phyloP scores from a whole-genome alignment of 352 stramenopile species.

The Phytophthora macrochlamydospora region DNA sequence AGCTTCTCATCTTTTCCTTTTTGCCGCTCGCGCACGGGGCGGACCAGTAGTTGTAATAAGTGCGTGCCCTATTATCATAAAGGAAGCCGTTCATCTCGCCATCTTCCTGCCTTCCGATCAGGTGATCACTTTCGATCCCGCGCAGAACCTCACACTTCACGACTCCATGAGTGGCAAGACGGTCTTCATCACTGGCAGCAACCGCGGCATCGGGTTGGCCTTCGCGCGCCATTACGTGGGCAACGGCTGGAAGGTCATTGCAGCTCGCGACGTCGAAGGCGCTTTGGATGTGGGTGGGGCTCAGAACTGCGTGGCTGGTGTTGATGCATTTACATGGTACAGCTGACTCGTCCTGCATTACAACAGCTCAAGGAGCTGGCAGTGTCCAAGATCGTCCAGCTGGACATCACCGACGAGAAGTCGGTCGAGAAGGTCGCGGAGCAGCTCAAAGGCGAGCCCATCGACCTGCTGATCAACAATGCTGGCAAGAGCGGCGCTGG shows the following conservation, averaged over 20 bases:
- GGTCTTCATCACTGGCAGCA: constrained; percentile 65
- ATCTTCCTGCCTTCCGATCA: no score
- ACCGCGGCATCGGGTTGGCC: constrained; percentile 58
- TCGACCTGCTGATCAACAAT: constrained; percentile 74
- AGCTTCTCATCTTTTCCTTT: constrained; percentile 29
- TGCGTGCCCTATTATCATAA: constrained; percentile 35
- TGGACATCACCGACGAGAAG: constrained; percentile 36
- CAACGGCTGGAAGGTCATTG: constrained; percentile 57
- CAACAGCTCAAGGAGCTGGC: constrained; percentile 31
- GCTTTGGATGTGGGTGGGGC: constrained; percentile 34
- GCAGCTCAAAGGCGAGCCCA: constrained; percentile 43
- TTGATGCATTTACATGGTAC: neutral
- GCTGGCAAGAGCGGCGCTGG: constrained; percentile 48
- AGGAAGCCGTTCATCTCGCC: neutral
- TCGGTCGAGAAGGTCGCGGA: constrained; percentile 47
- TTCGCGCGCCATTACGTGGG: constrained; percentile 51
- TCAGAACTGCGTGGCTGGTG: no score
- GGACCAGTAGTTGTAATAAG: constrained; percentile 47
- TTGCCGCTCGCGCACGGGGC: constrained; percentile 32
- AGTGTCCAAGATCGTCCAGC: constrained; percentile 31
- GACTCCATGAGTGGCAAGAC: constrained; percentile 39
- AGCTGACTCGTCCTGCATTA: neutral
- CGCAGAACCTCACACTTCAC: neutral
- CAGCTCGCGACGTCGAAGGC: constrained; percentile 43
- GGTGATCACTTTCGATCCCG: constrained; percentile 11